Base-by-base conservation (phyloP, 2,329 filamentous ascomycete genomes). In the Calonectria pauciramosa region DNA sequence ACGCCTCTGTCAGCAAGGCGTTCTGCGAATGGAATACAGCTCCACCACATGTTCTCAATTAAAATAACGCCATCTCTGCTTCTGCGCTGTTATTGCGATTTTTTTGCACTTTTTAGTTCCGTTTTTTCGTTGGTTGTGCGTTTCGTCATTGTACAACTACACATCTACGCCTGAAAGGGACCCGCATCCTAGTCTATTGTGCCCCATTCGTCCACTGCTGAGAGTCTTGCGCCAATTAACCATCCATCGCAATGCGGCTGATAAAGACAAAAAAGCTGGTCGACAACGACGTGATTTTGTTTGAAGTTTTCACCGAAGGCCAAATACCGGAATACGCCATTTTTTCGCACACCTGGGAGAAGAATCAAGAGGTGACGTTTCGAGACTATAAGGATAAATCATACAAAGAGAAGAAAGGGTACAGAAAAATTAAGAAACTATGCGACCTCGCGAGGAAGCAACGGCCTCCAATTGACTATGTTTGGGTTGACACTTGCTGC, bases 401-500 rank as follows among this genome's bases (percentile, higher is more conserved):
- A 14, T 51, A 51, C 49, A 68, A 38, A 16, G 26, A 8, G n/a
- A 68, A 68, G 44, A 54, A 54, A n/a, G 65, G 47, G 7, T 68
- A 54, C 49, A 68, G 28, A 14, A 68, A 68, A 30, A 68, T 68
- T n/a, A 68, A 41, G 34, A 68, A 54, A 20, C 30, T 32, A 20
- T 68, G 65, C 23, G 65, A 68, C 3, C 32, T 68, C 14, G 47
- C 65, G 20, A 68, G 65, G 20, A 68, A 68, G 49, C 30, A 32
- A 4, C 64, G 30, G 11, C 65, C 47, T 30, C 34, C 47, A 14
- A 65, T 71, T 34, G 72, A 76, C 5, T 74, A 74, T 60, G 26
- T 71, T 11, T 74, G 68, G 72, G 60, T 70, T 5, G 32, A 68
- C 23, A 68, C 65, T 20, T 68, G 65, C 41, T 56, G 28, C 49